Evolutionary conservation across 2,329 filamentous ascomycete species (phyloP).

Genomic region (Aspergillus spinulosporus): DNA sequence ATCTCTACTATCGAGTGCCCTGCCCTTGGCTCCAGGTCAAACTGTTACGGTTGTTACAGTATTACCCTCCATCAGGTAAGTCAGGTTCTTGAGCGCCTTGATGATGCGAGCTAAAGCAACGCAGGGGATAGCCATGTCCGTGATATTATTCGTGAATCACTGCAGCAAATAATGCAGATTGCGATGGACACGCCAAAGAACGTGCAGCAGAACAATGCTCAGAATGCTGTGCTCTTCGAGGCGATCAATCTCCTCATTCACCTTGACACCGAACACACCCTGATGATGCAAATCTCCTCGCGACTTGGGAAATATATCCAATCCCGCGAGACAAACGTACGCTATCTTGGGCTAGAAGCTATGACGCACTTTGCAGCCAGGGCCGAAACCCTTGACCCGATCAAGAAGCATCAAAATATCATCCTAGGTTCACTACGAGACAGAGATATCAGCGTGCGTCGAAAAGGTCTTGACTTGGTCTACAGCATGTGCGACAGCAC

Average conservation of each 20-base stretch:
- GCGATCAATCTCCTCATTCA: constrained; percentile 99
- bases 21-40: constrained; percentile 99
- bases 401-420: constrained; percentile 96
- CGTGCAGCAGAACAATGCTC: constrained; percentile 98
- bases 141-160: constrained; percentile 84
- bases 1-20: constrained; percentile 99
- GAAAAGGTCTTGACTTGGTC: constrained; percentile 90
- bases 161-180: constrained; percentile 86
- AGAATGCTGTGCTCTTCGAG: constrained; percentile 96
- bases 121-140: constrained; percentile 88
- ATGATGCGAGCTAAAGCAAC: constrained; percentile 9
- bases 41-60: constrained; percentile 85
- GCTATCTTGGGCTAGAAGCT: constrained; percentile 91
- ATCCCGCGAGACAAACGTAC: constrained; percentile 93
- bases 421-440: constrained; percentile 94
- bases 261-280: constrained; percentile 85
- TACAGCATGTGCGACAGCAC: constrained; percentile 99
- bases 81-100: constrained; percentile 19
- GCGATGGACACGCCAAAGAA: constrained; percentile 96
- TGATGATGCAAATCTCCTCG: constrained; percentile 95
- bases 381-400: constrained; percentile 90
- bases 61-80: constrained; percentile 88
- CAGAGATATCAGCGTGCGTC: constrained; percentile 91
- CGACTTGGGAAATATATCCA: constrained; percentile 93
- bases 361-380: constrained; percentile 97